Evolutionary conservation across 768 basidiomycete species (phyloP), one percentile per base, ranked within the genome.

Genomic region (Suillus fuscotomentosus): DNA sequence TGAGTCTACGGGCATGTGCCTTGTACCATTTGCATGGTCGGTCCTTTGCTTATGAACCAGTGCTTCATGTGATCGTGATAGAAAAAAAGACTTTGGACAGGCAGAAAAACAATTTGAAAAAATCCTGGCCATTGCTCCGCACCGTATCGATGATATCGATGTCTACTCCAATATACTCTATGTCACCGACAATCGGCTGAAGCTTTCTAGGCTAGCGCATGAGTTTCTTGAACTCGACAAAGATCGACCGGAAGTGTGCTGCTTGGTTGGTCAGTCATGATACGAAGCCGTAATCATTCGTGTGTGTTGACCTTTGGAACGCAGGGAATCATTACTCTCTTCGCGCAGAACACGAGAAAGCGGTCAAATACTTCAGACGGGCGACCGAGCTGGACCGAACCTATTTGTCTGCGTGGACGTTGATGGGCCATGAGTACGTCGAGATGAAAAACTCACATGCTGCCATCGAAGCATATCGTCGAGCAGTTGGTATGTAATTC

Each of bases 371-470:
- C 77, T 99, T 99, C 78, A 85, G 90, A 67, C 86, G 96, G 65
- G 95, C 97, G 9, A 92, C 95, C n/a, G 90, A 96, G 71, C 86
- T 99, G 55, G 96, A 99, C 75, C 86, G 92, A 62, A 95, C 92
- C 2, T 99, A 95, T 77, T 83, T 99, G 53, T 92, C 95, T 8
- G 97, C 97, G 6, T 99, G 97, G 97, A 99, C 97, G 5, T 79
- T 99, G 67, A 95, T 99, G 94, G 97, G 97, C 1, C 97, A 99
- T 72, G 97, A 99, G 77, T 98, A 92, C 70, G 92, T 99, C 51
- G 97, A 99, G 78, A 89, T 97, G 89, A 99, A 99, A 79, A 99
- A 99, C 76, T 95, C 95, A 5, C 96, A 99, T 81, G 97, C 97
- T 2, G 97, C 97, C 17, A 97, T 99, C 62, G 97, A 99, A 78